Base-by-base conservation (phyloP, 2,329 filamentous ascomycete genomes). In the Aspergillus sp. region DNA sequence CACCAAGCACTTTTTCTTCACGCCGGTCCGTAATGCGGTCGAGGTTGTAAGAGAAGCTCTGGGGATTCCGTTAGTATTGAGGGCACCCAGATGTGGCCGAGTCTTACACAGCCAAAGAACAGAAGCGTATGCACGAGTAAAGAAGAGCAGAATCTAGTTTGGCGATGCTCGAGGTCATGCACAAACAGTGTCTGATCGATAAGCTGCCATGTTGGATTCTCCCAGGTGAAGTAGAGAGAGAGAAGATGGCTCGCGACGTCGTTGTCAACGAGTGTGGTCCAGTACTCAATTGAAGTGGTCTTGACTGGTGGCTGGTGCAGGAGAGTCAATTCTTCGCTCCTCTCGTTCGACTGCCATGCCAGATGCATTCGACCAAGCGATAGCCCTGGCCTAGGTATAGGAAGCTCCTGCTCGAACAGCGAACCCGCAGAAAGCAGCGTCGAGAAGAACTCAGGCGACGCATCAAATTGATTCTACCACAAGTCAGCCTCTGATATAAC, bases 201-300 rank as follows among this genome's bases (percentile, higher is more conserved):
- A 20, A 68, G 57, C 33, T 66, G 60, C 66, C 66, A 68, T 15
- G 60, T 64, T 5, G 66, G 62, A 15, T 68, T 68, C 49, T 68
- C 66, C 66, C 66, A 68, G 13, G 60, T 59, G 39, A 68, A 68
- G 47, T 66, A 68, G 11, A 66, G 58, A 3, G 64, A 66, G 5
- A 68, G 46, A 9, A 68, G 51, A 24, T 68, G 66, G 12, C 65
- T 66, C 1, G 65, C 65, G 4, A 59, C 59, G 39, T 66, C 64
- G 42, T 64, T 61, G 19, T 64, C 59, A 3, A 62, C 61, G 3
- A 67, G 58, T 7, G 49, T 55, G 8, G 63, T 66, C 66, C 66
- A 68, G 20, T 53, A 39, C 9, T 63, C 51, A n/a, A 66, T 63
- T 7, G 52, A 59, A 5, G 46, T 66, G 12, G 58, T 53, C 30